Percentiles rank a stretch among this genome's conserved stretches.
Conservation (phyloP, 768 basidiomycete genomes). For the Mycena kentingensis region DNA sequence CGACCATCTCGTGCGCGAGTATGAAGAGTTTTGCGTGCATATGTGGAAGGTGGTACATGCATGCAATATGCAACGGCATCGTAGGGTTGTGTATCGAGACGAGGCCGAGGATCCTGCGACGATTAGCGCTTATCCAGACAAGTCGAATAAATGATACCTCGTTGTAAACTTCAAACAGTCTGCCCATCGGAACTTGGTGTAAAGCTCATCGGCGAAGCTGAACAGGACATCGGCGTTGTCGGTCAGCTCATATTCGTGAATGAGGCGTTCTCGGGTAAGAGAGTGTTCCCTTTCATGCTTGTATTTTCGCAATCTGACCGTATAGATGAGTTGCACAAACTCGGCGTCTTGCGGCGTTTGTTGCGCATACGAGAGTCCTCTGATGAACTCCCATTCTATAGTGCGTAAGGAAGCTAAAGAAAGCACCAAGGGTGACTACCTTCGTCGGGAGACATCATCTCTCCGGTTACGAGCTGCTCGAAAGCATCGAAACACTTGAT, state of each 20-base stretch:
- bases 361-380: conserved; percentile 75
- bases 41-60: conserved; percentile 95
- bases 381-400: conserved; percentile 95
- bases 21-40: conserved; percentile 93
- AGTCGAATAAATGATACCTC: conserved; percentile 45
- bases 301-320: conserved; percentile 87
- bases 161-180: conserved; percentile 91
- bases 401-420: not conserved
- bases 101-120: conserved; percentile 74
- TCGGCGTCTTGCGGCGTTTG: conserved; percentile 88
- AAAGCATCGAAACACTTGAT: conserved; percentile 98
- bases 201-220: conserved; percentile 88
- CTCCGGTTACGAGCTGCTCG: conserved; percentile 83
- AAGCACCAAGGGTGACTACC: conserved; percentile 48
- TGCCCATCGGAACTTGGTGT: conserved; percentile 86
- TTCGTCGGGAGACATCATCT: conserved; percentile 97
- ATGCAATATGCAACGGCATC: conserved; percentile 93
- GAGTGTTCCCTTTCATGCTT: conserved; percentile 83
- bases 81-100: conserved; percentile 87
- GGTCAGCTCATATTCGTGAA: conserved; percentile 78
- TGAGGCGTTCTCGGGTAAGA: conserved; percentile 73
- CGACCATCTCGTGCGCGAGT: conserved; percentile 93
- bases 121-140: not conserved
- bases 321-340: conserved; percentile 92
- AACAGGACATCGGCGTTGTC: conserved; percentile 93